These are phyloP conservation scores for Metschnikowia santaceciliae DNA, from an alignment of 805 yeast species.

Conservation along the genomic window DNA sequence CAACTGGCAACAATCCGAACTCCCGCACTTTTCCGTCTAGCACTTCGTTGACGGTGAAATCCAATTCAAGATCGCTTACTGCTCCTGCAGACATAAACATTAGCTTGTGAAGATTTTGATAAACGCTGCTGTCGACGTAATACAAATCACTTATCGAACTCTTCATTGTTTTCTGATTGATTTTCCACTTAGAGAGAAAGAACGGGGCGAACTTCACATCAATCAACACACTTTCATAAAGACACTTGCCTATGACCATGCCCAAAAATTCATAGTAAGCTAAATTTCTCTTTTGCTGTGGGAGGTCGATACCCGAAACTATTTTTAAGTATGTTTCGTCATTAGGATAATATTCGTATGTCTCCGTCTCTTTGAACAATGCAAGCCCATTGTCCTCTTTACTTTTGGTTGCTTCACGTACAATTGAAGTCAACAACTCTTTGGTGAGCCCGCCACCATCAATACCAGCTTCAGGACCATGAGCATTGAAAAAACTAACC, in stretches of 20 bases:
- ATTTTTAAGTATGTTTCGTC: conserved; percentile 45
- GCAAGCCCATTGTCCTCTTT: conserved; percentile 13
- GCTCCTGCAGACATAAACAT: conserved; percentile 52
- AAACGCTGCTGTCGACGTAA: conserved; percentile 65
- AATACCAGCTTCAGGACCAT: conserved; percentile 82
- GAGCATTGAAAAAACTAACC: conserved; percentile 66
- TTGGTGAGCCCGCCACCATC: conserved; percentile 98
- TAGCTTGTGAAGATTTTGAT: conserved; percentile 59
- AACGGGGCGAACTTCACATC: conserved; percentile 85
- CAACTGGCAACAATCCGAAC: conserved; percentile 54
- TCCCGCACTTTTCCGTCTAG: conserved; percentile 35
- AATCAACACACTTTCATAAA: conserved; percentile 76
- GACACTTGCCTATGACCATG: conserved; percentile 79
- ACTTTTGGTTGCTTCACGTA: conserved; percentile 60
- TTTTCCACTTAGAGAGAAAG: conserved; percentile 66
- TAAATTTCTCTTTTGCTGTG: conserved; percentile 23
- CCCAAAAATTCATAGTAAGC: conserved; percentile 63
- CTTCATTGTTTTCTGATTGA: conserved; percentile 34
- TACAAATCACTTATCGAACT: conserved; percentile 77
- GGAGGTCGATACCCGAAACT: conserved; percentile 28
- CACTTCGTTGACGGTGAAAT: conserved; percentile 59
- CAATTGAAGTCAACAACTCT: conserved; percentile 75
- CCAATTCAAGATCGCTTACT: conserved; percentile 55
- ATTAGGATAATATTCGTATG: conserved; percentile 72
- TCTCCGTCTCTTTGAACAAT: conserved; percentile 40